A percentile compares a stretch with the other conserved stretches of the same genome.
Conservation (phyloP, 768 basidiomycete genomes). For the Kwoniella heveanensis region DNA sequence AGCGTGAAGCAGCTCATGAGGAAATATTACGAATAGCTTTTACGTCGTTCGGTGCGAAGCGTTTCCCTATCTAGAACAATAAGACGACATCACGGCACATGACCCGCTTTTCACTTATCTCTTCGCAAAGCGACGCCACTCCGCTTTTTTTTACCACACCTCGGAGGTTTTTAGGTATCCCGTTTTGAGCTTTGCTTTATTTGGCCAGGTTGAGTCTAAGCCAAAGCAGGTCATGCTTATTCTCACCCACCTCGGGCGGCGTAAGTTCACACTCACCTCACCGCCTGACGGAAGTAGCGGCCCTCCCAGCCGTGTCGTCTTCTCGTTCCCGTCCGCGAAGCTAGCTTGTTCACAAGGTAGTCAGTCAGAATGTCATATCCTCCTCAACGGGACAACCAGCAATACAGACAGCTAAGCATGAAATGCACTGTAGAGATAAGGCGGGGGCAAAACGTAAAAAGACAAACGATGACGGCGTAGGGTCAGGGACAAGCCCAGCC, state of each 20-base stretch:
- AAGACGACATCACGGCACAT: too few relatives aligned
- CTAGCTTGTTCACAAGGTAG: too few relatives aligned
- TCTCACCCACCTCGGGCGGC: neutral
- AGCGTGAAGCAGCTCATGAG: too few relatives aligned
- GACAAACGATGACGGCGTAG: neutral
- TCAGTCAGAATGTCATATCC: too few relatives aligned
- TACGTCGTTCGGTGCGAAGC: too few relatives aligned
- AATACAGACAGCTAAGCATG: neutral
- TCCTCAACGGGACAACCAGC: too few relatives aligned
- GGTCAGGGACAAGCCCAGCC: too few relatives aligned
- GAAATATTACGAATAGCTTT: too few relatives aligned
- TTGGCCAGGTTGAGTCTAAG: neutral
- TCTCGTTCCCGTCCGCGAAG: too few relatives aligned
- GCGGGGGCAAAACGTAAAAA: neutral
- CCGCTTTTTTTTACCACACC: neutral
- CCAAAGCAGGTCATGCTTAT: slow-evolving; percentile 2
- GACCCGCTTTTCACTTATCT: neutral
- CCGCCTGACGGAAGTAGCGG: too few relatives aligned
- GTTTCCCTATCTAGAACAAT: too few relatives aligned
- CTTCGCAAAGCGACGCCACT: neutral
- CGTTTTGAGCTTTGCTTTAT: neutral
- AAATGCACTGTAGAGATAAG: neutral
- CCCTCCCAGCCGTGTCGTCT: too few relatives aligned
- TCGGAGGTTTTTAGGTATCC: neutral
- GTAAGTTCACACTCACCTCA: neutral